Evolutionary conservation across 352 stramenopile species (phyloP).

Genomic region (Globisporangium solare): DNA sequence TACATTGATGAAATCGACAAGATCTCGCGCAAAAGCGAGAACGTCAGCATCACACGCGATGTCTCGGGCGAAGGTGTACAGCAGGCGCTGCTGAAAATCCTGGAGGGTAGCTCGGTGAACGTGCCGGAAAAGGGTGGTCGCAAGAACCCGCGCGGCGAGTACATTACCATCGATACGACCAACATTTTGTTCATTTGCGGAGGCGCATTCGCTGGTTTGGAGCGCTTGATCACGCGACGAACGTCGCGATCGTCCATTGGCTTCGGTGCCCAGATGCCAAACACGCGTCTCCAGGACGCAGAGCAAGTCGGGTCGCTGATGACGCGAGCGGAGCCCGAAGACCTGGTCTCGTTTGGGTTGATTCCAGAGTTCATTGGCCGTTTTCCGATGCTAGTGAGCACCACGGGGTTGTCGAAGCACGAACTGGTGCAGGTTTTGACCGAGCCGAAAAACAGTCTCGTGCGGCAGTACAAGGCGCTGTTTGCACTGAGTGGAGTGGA

Average conservation of each 20-base stretch:
- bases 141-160: constrained; percentile 96
- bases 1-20: constrained; percentile 99
- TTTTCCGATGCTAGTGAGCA: constrained; percentile 96
- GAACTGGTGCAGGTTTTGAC: constrained; percentile 96
- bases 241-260: constrained; percentile 95
- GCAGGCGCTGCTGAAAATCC: constrained; percentile 98
- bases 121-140: constrained; percentile 95
- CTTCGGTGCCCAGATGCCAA: constrained; percentile 94
- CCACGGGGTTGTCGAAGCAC: constrained; percentile 86
- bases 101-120: constrained; percentile 97
- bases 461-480: constrained; percentile 96
- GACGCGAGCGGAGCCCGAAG: constrained; percentile 91
- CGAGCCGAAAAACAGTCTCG: constrained; percentile 96
- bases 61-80: constrained; percentile 98
- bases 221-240: constrained; percentile 92
- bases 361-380: constrained; percentile 98
- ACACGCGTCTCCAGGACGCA: constrained; percentile 58
- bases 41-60: constrained; percentile 94
- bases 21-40: constrained; percentile 89
- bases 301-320: constrained; percentile 91
- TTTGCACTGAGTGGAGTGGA: constrained; percentile 96
- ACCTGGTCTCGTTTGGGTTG: constrained; percentile 96
- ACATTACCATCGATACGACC: constrained; percentile 98
- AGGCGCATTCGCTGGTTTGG: constrained; percentile 95
- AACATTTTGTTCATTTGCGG: constrained; percentile 99